phyloP scores from a whole-genome alignment of 352 stramenopile species.

The Phytophthora pisi region DNA sequence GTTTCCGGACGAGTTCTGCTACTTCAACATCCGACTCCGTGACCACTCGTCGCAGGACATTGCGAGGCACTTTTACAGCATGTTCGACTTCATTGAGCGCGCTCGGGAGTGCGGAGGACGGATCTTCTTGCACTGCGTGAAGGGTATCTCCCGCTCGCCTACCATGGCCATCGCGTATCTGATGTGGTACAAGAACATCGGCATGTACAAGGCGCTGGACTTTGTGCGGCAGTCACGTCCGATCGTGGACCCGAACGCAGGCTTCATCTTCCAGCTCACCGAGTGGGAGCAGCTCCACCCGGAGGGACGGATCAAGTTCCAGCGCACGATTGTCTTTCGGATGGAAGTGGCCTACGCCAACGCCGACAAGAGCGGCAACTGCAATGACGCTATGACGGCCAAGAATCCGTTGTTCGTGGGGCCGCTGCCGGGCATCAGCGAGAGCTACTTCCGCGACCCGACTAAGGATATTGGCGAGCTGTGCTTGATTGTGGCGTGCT shows the following conservation, averaged over 20 bases:
- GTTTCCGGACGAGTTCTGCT: slow-evolving; percentile 82
- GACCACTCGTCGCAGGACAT: slow-evolving; percentile 91
- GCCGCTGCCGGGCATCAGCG: slow-evolving; percentile 50
- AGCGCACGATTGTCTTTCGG: slow-evolving; percentile 68
- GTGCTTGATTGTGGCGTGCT: slow-evolving; percentile 74
- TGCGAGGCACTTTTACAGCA: slow-evolving; percentile 83
- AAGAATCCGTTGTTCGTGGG: slow-evolving; percentile 69
- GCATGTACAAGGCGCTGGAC: slow-evolving; percentile 82
- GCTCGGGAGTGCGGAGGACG: slow-evolving; percentile 69
- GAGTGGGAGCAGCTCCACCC: slow-evolving; percentile 84
- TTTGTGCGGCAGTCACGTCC: slow-evolving; percentile 76
- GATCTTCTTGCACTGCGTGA: slow-evolving; percentile 89
- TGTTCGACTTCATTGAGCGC: slow-evolving; percentile 90
- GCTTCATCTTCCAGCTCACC: slow-evolving; percentile 90
- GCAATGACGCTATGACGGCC: slow-evolving; percentile 22
- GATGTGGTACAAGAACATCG: slow-evolving; percentile 88
- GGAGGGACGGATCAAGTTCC: slow-evolving; percentile 52
- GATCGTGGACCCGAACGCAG: slow-evolving; percentile 85
- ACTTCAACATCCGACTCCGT: slow-evolving; percentile 87
- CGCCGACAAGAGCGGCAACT: slow-evolving; percentile 40
- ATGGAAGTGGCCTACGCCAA: slow-evolving; percentile 61
- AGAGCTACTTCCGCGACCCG: slow-evolving; percentile 63
- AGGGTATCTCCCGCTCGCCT: slow-evolving; percentile 87
- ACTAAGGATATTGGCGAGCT: slow-evolving; percentile 56
- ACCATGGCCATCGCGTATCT: slow-evolving; percentile 90